Evolutionary conservation across 2,329 filamentous ascomycete species (phyloP), one percentile per base, ranked within the genome.

Genomic region (Ilyonectria mors-panacis): DNA sequence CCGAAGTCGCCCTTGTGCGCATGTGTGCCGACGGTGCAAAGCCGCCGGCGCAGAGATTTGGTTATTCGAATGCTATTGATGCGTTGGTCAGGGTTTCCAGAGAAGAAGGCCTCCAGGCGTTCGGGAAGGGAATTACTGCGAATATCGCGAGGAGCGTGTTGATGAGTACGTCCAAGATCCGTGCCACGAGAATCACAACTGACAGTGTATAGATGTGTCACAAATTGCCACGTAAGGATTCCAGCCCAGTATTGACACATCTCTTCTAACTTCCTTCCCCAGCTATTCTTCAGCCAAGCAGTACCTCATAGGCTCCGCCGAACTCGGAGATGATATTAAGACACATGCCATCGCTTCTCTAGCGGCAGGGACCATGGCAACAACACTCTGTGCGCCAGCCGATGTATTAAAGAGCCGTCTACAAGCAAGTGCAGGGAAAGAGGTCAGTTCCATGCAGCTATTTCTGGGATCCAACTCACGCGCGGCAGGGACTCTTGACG

Each of bases 21-120:
- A 85, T 85, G 83, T 84, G 83, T 65, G 81, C 82, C 15, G 83
- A 85, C 70, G 83, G 82, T 1, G 83, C 83, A 0, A 83, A 81
- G 66, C 63, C 76, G 1, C 69, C 73, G 0, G 68, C 69, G 0
- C 75, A 84, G 56, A 76, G 80, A n/a, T 82, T 82, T 53, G 67
- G 65, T 6, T 84, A 84, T 60, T 71, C 78, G 0, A 83, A 84
- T 44, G 80, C 82, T 0, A 10, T 83, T 0, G 65, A 77, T 21
- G 83, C 79, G 3, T 9, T 75, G 33, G 58, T 33, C 0, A 73
- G 73, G 6, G 63, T 75, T 0, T 10, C 65, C 78, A 48, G 74
- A 1, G 82, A 84, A 7, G 83, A 85, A 59, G 83, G 83, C 0
- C 6, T 81, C n/a, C 62, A 60, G 0, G 77, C 81, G 0, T 83